phyloP scores from a whole-genome alignment of 2,329 filamentous ascomycete genomes.

The Colletotrichum chrysophilum region DNA sequence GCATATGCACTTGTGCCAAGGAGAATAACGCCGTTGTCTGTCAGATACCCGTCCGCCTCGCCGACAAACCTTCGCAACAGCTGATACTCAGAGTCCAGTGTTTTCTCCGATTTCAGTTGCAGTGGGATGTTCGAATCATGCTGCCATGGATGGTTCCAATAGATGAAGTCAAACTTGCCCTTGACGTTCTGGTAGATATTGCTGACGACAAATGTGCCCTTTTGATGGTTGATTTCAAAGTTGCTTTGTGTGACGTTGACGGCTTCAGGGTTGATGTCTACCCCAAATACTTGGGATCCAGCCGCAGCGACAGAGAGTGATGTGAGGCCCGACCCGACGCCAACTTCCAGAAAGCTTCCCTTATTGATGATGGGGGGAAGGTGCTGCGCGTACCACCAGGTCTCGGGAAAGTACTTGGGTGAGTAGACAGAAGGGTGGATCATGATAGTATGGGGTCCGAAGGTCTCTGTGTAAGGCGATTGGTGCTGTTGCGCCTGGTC shows the following conservation, averaged over 20 bases:
- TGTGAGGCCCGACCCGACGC: background rate
- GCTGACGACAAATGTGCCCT: background rate
- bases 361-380: background rate
- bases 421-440: background rate
- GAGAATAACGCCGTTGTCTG: rapidly evolving
- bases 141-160: background rate
- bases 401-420: background rate
- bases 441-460: background rate
- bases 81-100: background rate
- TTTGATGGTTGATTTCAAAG: background rate
- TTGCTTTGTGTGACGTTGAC: background rate
- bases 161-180: background rate
- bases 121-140: background rate
- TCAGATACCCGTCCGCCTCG: background rate
- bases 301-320: background rate
- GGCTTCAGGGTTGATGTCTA: background rate
- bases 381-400: background rate
- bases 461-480: background rate
- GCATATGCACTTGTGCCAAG: background rate
- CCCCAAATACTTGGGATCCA: background rate
- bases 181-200: background rate
- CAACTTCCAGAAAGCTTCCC: background rate
- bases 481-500: background rate
- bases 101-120: background rate
- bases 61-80: background rate